Evolutionary conservation across 2,329 filamentous ascomycete genomes (phyloP), one percentile per base, ranked within the genome.

Genomic region (Sclerotinia sclerotiorum): DNA sequence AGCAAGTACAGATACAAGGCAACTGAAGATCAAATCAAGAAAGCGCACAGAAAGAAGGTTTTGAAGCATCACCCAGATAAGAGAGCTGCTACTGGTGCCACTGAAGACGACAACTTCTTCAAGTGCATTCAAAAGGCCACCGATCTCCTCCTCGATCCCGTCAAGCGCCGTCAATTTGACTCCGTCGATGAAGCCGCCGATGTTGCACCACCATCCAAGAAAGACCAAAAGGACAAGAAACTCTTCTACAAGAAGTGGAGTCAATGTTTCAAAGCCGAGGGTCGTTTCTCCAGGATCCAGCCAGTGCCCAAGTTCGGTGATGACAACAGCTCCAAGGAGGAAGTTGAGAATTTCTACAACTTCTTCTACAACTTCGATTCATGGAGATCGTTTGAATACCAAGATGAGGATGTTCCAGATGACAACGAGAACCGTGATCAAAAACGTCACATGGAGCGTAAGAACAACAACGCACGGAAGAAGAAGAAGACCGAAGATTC

Each of bases 401-500:
- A 97, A 69, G 95, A 99, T 78, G 95, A 99, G 84, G 95, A 99
- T 79, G 94, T 99, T 42, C 95, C 95, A 52, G 95, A 99, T 78
- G 95, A 99, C 84, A 97, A 95, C 80, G 95, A 98, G 84, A 97
- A 94, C 84, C 94, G 95, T 80, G 94, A 98, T 83, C 95, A 99
- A 85, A 98, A 97, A 85, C 92, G 95, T 69, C 94, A 99, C 82
- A 89, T 95, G 76, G 95, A 99, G 85, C 91, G 94, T 80, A 99
- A 99, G 90, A 99, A 99, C 83, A 88, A 91, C 83, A 97, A 97
- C 79, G 89, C 93, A 52, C 92, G 95, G 80, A 96, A 95, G 83
- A 99, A 99, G 93, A 96, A 94, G 87, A 99, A 99, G 94, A 93
- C 90, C 35, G 95, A 99, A 84, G 96, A 99, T 82, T 97, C 91